Evolutionary conservation across 228 moss, liverwort and hornwort species (phyloP).

Genomic region (Sphagnum fallax): DNA sequence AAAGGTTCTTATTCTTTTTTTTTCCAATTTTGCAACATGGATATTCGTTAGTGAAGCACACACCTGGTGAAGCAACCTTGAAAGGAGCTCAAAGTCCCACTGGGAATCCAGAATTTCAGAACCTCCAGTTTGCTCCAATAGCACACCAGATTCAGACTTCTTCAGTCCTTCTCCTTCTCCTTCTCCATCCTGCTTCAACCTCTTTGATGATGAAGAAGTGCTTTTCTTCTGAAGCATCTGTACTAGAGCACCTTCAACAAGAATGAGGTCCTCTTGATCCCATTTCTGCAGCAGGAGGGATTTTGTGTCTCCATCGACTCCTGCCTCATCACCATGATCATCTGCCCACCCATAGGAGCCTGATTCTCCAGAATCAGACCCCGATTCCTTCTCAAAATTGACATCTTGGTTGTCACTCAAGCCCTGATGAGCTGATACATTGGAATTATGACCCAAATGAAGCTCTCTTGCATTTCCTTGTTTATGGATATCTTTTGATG

Average conservation of each 20-base stretch:
- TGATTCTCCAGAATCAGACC: conserved; percentile 10
- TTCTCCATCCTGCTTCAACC: too few relatives aligned
- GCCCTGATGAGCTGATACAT: conserved; percentile 24
- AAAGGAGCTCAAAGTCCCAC: conserved; percentile 26
- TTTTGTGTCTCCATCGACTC: conserved; percentile 8
- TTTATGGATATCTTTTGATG: not conserved
- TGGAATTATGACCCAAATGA: not conserved
- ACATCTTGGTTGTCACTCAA: conserved; percentile 17
- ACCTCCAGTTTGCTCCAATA: not conserved
- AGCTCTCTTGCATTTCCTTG: too few relatives aligned
- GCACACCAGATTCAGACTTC: not conserved
- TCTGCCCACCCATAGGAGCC: not conserved
- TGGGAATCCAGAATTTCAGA: conserved; percentile 3
- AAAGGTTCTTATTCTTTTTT: too few relatives aligned
- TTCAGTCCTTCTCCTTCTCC: too few relatives aligned
- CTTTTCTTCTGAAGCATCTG: conserved; percentile 18
- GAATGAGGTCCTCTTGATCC: conserved; percentile 29
- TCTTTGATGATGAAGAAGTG: not conserved
- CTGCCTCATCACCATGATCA: conserved; percentile 13
- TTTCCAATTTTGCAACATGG: too few relatives aligned
- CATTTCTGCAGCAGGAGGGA: conserved; percentile 9
- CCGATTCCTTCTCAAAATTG: conserved; percentile 14
- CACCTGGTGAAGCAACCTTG: conserved; percentile 40
- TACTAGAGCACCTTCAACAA: conserved; percentile 38
- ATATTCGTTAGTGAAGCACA: too few relatives aligned